These are phyloP conservation scores for Paramecium sexaurelia DNA, from an alignment of 73 alveolate species.

Conservation along the genomic window DNA sequence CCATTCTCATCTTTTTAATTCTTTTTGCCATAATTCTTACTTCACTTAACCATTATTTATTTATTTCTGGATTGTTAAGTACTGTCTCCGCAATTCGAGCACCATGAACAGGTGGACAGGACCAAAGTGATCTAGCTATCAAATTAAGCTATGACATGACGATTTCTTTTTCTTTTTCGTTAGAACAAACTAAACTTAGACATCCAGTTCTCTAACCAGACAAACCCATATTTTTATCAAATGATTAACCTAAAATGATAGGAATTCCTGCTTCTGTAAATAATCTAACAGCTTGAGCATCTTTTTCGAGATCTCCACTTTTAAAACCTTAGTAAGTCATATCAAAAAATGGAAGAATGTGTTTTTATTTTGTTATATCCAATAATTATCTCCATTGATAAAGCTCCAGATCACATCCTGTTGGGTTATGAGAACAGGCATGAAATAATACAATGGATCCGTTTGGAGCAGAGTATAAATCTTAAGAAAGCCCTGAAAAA, in stretches of 20 bases:
- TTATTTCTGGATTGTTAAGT: constrained; percentile 79
- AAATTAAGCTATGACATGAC: constrained; percentile 78
- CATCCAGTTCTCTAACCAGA: constrained; percentile 97
- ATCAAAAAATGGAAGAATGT: constrained; percentile 87
- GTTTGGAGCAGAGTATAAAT: constrained; percentile 79
- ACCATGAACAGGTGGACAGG: constrained; percentile 92
- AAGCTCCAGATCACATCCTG: constrained; percentile 91
- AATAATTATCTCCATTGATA: constrained; percentile 89
- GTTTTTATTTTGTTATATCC: constrained; percentile 78
- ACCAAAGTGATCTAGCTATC: constrained; percentile 80
- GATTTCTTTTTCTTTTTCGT: constrained; percentile 76
- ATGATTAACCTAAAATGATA: constrained; percentile 87
- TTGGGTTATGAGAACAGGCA: constrained; percentile 95
- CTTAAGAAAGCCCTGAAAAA: constrained; percentile 85
- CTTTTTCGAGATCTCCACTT: constrained; percentile 89
- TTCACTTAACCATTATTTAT: constrained; percentile 82
- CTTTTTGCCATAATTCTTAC: constrained; percentile 87
- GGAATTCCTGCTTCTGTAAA: constrained; percentile 79
- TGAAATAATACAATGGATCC: constrained; percentile 90
- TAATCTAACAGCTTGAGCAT: constrained; percentile 87
- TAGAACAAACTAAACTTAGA: constrained; percentile 79
- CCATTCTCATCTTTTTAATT: constrained; percentile 80
- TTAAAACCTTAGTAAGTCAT: constrained; percentile 98
- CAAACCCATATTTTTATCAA: constrained; percentile 96
- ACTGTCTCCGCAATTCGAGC: constrained; percentile 82